phyloP scores from a whole-genome alignment of 257 asterid species.

The Dorcoceras hygrometricum region DNA sequence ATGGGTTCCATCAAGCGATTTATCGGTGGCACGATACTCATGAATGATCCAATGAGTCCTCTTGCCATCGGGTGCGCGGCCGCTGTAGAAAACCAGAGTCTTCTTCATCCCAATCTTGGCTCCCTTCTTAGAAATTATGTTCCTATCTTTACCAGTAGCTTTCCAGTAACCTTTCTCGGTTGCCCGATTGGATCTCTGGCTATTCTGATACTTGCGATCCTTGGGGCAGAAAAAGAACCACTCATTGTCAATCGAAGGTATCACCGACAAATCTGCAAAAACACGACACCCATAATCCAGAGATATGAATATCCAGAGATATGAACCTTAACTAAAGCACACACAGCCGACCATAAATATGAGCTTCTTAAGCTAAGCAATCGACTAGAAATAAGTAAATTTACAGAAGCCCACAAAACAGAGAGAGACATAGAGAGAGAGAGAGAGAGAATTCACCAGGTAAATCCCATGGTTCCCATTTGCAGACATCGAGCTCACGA shows the following conservation, averaged over 20 bases:
- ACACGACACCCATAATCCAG: background rate
- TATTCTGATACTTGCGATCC: slow-evolving; percentile 94
- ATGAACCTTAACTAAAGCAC: no score
- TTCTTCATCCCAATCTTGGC: slow-evolving; percentile 86
- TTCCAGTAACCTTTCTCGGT: slow-evolving; percentile 93
- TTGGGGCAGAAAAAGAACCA: slow-evolving; percentile 99
- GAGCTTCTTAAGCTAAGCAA: background rate
- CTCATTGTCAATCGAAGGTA: slow-evolving; percentile 76
- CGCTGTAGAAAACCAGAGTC: slow-evolving; percentile 79
- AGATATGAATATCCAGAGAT: no score
- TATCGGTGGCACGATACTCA: slow-evolving; percentile 88
- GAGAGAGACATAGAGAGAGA: no score
- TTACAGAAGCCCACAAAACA: no score
- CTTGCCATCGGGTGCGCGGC: slow-evolving; percentile 97
- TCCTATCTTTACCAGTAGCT: slow-evolving; percentile 97
- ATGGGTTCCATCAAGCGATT: slow-evolving; percentile 84
- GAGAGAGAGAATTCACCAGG: slow-evolving; percentile 43
- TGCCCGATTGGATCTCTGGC: slow-evolving; percentile 88
- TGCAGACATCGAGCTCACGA: slow-evolving; percentile 83
- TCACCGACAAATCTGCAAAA: slow-evolving; percentile 73
- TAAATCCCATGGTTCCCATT: slow-evolving; percentile 78
- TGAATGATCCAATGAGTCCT: slow-evolving; percentile 96
- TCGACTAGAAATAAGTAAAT: background rate
- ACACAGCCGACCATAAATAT: no score
- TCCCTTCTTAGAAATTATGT: slow-evolving; percentile 66